Conservation (phyloP, 805 yeast species). For the Candida stauntonica region DNA sequence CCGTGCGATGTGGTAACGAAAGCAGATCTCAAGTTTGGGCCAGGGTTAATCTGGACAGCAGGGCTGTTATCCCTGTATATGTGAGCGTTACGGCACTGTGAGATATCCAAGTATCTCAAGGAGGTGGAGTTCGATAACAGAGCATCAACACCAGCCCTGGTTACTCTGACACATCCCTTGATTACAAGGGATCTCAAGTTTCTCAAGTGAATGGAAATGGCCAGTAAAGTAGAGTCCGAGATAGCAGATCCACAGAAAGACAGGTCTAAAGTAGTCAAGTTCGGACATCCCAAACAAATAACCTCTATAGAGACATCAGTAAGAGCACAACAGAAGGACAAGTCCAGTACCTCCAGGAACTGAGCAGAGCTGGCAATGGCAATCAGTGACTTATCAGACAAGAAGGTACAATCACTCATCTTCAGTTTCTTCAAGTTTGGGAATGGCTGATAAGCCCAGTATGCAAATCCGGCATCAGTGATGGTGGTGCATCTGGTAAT, state of each 20-base stretch:
- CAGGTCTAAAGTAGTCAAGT: slow-evolving; percentile 47
- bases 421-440: slow-evolving; percentile 48
- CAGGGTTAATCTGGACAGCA: slow-evolving; percentile 49
- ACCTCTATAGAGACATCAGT: slow-evolving; percentile 67
- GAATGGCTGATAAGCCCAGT: slow-evolving; percentile 57
- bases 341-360: slow-evolving; percentile 49
- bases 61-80: slow-evolving; percentile 55
- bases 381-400: slow-evolving; percentile 61
- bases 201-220: slow-evolving; percentile 52
- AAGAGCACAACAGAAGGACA: slow-evolving; percentile 72
- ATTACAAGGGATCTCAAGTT: slow-evolving; percentile 45
- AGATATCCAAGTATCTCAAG: slow-evolving; percentile 50
- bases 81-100: slow-evolving; percentile 71
- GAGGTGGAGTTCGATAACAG: slow-evolving; percentile 52
- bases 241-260: slow-evolving; percentile 81
- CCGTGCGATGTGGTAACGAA: slow-evolving; percentile 51
- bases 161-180: slow-evolving; percentile 72
- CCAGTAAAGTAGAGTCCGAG: slow-evolving; percentile 61
- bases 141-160: slow-evolving; percentile 72
- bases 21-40: slow-evolving; percentile 51
- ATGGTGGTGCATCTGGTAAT: slow-evolving; percentile 74
- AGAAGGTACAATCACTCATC: slow-evolving; percentile 68
- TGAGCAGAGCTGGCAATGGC: slow-evolving; percentile 60
- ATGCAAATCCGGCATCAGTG: slow-evolving; percentile 67
- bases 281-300: slow-evolving; percentile 60